These are phyloP conservation scores for Sphagnurus paluster DNA, from an alignment of 1,284 basidiomycete species.

Conservation along the genomic window DNA sequence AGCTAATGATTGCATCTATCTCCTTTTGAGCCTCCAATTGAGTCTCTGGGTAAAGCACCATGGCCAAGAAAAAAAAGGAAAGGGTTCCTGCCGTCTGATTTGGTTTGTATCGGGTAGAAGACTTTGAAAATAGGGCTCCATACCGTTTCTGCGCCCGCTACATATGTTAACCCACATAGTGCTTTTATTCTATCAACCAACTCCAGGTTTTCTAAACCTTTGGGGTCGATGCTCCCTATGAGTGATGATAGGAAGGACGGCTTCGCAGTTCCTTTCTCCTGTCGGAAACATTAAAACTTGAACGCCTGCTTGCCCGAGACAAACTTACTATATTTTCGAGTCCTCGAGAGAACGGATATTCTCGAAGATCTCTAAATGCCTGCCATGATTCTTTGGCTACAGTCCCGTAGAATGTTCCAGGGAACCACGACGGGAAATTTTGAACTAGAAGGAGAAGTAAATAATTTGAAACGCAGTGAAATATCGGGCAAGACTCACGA, in stretches of 20 bases:
- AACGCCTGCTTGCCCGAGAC: background rate
- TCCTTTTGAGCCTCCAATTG: constrained; percentile 45
- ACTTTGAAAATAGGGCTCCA: background rate
- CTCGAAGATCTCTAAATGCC: constrained; percentile 9
- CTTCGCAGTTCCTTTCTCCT: constrained; percentile 15
- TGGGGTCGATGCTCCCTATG: background rate
- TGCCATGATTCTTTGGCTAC: constrained; percentile 6
- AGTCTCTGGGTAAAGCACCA: constrained; percentile 44
- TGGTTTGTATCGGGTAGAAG: background rate
- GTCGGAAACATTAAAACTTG: no score
- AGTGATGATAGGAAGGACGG: background rate
- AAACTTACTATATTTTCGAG: constrained; percentile 17
- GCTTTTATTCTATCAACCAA: background rate
- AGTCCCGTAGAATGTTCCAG: constrained; percentile 20
- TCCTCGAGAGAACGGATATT: constrained; percentile 16
- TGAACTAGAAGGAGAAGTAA: constrained; percentile 10
- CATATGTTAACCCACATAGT: background rate
- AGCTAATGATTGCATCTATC: constrained; percentile 42
- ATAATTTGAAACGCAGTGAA: background rate
- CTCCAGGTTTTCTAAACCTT: background rate
- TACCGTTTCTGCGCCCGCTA: background rate
- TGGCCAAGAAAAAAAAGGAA: constrained; percentile 35
- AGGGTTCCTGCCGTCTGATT: constrained; percentile 13
- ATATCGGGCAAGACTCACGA: constrained; percentile 5
- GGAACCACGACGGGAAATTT: constrained; percentile 26